Base-by-base conservation (phyloP, 1,139 yeast species). In the Nematodospora anomalae region DNA sequence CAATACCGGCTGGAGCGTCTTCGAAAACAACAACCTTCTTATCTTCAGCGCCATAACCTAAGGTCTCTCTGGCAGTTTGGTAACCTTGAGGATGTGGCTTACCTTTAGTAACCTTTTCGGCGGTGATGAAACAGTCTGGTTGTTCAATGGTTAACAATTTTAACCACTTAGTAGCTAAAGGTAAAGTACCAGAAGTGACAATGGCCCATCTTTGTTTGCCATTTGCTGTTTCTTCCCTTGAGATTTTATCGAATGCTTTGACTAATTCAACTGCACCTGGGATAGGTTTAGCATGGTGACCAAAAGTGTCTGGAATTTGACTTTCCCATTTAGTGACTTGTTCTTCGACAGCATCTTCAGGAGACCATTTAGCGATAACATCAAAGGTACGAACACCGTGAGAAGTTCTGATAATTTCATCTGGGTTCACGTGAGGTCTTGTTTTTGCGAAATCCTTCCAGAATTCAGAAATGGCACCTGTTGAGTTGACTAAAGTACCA, bases 51-150 rank as follows among this genome's bases (percentile, higher is more conserved):
- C 74, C 72, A 58, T 69, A 70, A 28, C 82, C 79, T 51, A 80
- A 67, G 42, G 76, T 65, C 54, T 74, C 62, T 68, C 85, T 76
- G 49, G 85, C 86, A 52, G 67, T 60, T 58, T 74, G 67, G 73
- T 86, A 86, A 38, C 95, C 94, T 67, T 80, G 79, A 16, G 95
- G 95, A 61, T 84, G 75, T 33, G 95, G 95, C 70, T 83, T 83
- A 58, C 95, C 95, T 55, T 76, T 71, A 43, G 75, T 64, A 43
- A 84, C 90, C 62, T 79, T 75, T 61, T 83, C 89, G 38, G 94
- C 92, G 29, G 92, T 83, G 54, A 85, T 81, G 69, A 85, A 85
- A 39, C 78, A 74, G 47, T 79, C 78, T 39, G 95, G 95, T 59
- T 72, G 66, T 45, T 67, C 71, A 47, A 78, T 74, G 40, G 77